Conservation (phyloP, 148 eudicot species). For the Arbutus unedo region DNA sequence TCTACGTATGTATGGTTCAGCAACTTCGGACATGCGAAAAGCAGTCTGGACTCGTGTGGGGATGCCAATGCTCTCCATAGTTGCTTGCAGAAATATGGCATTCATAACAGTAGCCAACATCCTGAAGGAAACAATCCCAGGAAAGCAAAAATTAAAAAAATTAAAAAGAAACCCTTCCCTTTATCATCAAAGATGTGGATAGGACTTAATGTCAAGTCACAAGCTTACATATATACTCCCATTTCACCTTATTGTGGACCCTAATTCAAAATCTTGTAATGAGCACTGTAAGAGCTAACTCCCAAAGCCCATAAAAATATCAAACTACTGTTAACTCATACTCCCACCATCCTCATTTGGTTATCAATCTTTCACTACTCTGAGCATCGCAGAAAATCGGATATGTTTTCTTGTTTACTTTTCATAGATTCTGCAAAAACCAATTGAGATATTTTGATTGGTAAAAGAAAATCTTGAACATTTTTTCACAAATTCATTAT, state of each 20-base stretch:
- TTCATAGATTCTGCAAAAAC: too few relatives aligned
- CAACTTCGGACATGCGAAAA: slow-evolving; percentile 99
- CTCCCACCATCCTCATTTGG: not conserved
- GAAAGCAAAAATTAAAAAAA: not conserved
- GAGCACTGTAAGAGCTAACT: not conserved
- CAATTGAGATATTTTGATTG: too few relatives aligned
- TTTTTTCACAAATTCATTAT: not conserved
- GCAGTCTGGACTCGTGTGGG: slow-evolving; percentile 99
- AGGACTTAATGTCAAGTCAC: not conserved
- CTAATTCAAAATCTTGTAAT: not conserved
- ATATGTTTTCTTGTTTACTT: too few relatives aligned
- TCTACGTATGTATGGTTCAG: slow-evolving; percentile 96
- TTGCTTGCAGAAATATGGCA: slow-evolving; percentile 97
- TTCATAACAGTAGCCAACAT: slow-evolving; percentile 99
- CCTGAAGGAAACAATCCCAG: slow-evolving; percentile 31
- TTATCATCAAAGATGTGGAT: not conserved
- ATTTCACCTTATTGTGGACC: not conserved
- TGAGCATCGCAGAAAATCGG: not conserved
- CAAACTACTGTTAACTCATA: not conserved
- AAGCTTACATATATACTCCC: not conserved
- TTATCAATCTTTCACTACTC: not conserved
- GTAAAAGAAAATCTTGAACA: not conserved
- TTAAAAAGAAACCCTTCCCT: not conserved
- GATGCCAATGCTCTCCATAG: slow-evolving; percentile 98
- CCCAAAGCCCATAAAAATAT: not conserved